Evolutionary conservation across 208 protist genomes (phyloP).

Genomic region (Herpetomonas muscarum): DNA sequence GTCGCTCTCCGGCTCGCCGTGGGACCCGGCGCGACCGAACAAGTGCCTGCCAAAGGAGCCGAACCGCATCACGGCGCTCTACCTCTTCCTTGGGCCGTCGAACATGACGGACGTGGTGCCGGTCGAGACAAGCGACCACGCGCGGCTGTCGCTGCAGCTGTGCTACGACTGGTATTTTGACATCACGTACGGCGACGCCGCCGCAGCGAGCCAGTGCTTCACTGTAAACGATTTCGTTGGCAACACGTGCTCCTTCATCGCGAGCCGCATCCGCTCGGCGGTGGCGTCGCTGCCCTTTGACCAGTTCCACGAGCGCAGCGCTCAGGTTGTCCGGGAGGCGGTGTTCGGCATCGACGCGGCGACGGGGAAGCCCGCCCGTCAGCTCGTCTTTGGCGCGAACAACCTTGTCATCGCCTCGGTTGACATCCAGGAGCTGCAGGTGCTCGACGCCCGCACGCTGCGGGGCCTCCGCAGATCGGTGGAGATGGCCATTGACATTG

Average conservation of each 20-base stretch:
- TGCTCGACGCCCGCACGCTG: conserved; percentile 92
- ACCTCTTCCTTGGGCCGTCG: conserved; percentile 91
- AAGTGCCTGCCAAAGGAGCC: conserved; percentile 72
- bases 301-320: conserved; percentile 83
- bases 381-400: conserved; percentile 89
- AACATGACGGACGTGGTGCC: conserved; percentile 94
- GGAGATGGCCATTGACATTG: conserved; percentile 96
- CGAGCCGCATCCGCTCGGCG: conserved; percentile 76
- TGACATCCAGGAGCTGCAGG: conserved; percentile 94
- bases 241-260: conserved; percentile 79
- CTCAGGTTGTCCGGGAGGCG: conserved; percentile 47
- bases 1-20: conserved; percentile 83
- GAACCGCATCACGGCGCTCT: conserved; percentile 63
- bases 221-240: conserved; percentile 83
- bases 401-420: conserved; percentile 93
- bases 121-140: conserved; percentile 88
- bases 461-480: conserved; percentile 95
- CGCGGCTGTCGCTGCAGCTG: conserved; percentile 77
- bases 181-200: conserved; percentile 45
- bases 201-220: conserved; percentile 64
- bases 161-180: conserved; percentile 91
- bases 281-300: conserved; percentile 83
- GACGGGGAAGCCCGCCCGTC: conserved; percentile 31
- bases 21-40: conserved; percentile 73
- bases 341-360: conserved; percentile 80